Evolutionary conservation across 2,329 filamentous ascomycete species (phyloP), one percentile per base, ranked within the genome.

Genomic region (Ciborinia camelliae): DNA sequence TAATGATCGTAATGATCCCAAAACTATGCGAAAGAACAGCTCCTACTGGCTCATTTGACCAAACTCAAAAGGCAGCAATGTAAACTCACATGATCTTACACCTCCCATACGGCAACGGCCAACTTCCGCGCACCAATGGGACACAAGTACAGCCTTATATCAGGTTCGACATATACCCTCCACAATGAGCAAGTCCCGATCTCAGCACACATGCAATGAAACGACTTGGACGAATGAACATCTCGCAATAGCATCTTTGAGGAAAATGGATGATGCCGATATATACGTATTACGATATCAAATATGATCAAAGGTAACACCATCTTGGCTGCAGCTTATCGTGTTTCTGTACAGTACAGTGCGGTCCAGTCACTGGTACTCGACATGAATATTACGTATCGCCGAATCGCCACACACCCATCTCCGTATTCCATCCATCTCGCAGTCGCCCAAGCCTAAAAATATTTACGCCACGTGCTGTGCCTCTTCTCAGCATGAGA

Each of bases 101-200:
- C 37, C 30, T 65, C 51, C 53, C 32, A 45, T 47, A 48, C 64
- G 37, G 52, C 61, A 43, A 50, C 58, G 48, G 55, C 57, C 63
- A 62, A 45, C 35, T 64, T 68, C 65, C 66, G 64, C 66, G 64
- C 54, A 30, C 66, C 61, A 66, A 68, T 68, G 50, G 48, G 20
- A 26, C n/a, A n/a, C 50, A 58, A 28, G 50, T 51, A 51, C 48
- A 64, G 62, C 65, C 58, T 61, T 67, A 65, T 65, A 66, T 50
- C 20, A 45, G 20, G 39, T 58, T 58, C 28, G 18, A 43, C 18
- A 62, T 65, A 64, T 68, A 64, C 66, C 67, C 65, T 60, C 65
- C 65, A 54, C 32, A 28, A 64, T 18, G 20, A 54, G 41, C 37
- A 41, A 47, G 48, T 62, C 47, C 57, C 37, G 39, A 62, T 65